These are phyloP conservation scores for Myriangium duriaei DNA, from an alignment of 2,329 filamentous ascomycete species.

Conservation along the genomic window DNA sequence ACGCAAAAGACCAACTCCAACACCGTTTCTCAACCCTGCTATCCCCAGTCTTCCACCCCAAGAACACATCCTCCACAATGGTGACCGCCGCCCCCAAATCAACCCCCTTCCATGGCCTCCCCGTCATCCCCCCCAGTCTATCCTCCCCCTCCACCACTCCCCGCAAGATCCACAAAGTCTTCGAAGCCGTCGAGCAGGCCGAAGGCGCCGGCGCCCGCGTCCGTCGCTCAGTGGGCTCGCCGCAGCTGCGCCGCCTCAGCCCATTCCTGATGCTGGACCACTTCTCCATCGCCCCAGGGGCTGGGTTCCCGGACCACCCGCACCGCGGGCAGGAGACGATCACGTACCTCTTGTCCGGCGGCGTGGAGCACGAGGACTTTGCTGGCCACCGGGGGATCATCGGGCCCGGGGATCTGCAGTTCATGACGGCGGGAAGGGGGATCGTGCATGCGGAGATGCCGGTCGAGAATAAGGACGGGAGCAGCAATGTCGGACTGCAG, in stretches of 20 bases:
- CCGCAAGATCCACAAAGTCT: constrained; percentile 68
- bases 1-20: constrained; percentile 17
- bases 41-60: constrained; percentile 17
- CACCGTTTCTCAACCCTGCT: constrained; percentile 20
- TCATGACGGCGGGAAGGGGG: constrained; percentile 89
- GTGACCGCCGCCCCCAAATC: constrained; percentile 17
- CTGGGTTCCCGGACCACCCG: constrained; percentile 82
- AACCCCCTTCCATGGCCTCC: constrained; percentile 33
- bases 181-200: constrained; percentile 71
- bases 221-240: constrained; percentile 74
- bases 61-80: constrained; percentile 16
- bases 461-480: constrained; percentile 60
- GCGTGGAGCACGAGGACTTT: constrained; percentile 86
- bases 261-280: constrained; percentile 96
- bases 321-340: constrained; percentile 78
- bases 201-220: constrained; percentile 84
- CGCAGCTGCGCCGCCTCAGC: constrained; percentile 70
- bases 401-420: constrained; percentile 78
- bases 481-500: constrained; percentile 75
- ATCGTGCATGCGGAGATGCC: constrained; percentile 98
- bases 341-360: constrained; percentile 78
- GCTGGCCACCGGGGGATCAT: constrained; percentile 76
- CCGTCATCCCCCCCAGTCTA: constrained; percentile 34
- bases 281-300: constrained; percentile 66
- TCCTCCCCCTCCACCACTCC: constrained; percentile 51